These are phyloP conservation scores for Saturnispora ahearnii DNA, from an alignment of 805 yeast genomes.

Conservation along the genomic window DNA sequence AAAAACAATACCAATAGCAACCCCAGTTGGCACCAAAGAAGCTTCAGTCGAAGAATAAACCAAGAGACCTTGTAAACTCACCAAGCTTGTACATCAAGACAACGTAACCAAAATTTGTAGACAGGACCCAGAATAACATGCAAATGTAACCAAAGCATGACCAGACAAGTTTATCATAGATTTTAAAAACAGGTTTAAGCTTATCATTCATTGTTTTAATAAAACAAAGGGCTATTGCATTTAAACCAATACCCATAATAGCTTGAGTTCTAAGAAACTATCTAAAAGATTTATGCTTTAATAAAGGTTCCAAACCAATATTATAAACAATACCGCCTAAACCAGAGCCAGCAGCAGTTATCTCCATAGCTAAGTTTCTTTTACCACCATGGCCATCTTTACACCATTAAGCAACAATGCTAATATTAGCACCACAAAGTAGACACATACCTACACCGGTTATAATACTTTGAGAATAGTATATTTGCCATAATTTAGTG, in stretches of 20 bases:
- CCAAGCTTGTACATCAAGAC: constrained; percentile 49
- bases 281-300: constrained; percentile 29
- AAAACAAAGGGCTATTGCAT: constrained; percentile 27
- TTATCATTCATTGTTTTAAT: constrained; percentile 31
- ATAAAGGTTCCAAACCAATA: constrained; percentile 38
- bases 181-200: constrained; percentile 28
- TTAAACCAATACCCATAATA: constrained; percentile 29
- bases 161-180: constrained; percentile 36
- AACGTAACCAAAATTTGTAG: constrained; percentile 53
- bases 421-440: constrained; percentile 48
- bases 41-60: constrained; percentile 48
- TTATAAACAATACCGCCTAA: constrained; percentile 42
- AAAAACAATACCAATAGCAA: constrained; percentile 43
- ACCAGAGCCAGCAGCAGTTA: constrained; percentile 44
- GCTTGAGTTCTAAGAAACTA: constrained; percentile 47
- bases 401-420: constrained; percentile 64
- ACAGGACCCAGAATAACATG: constrained; percentile 32
- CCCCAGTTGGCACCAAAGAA: constrained; percentile 50
- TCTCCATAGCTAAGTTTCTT: constrained; percentile 43
- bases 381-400: constrained; percentile 31
- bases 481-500: constrained; percentile 53
- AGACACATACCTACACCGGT: constrained; percentile 51
- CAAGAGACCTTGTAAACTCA: constrained; percentile 51
- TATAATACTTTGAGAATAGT: constrained; percentile 57
- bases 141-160: constrained; percentile 28